Conservation (phyloP, 2,329 filamentous ascomycete genomes). For the Colletotrichum sp. region DNA sequence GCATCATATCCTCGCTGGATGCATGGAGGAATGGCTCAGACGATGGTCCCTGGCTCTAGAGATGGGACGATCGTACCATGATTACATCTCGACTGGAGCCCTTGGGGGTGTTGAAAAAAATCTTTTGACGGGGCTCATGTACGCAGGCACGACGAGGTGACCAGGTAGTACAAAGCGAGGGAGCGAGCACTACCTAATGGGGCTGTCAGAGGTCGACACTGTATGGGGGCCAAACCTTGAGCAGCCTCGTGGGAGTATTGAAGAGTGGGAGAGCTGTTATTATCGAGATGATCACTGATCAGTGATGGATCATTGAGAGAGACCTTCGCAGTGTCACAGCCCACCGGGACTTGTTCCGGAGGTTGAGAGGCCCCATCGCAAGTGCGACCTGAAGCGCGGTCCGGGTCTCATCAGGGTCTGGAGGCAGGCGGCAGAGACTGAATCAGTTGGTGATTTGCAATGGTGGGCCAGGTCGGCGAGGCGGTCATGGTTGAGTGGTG, state of each 20-base stretch:
- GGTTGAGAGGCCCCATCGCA: not conserved
- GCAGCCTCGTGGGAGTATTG: not conserved
- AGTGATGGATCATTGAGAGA: not conserved
- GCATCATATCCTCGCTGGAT: not conserved
- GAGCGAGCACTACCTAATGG: not conserved
- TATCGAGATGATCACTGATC: not conserved
- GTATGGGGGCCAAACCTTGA: not conserved
- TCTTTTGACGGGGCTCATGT: not conserved
- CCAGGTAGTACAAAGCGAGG: not conserved
- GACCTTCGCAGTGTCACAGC: not conserved
- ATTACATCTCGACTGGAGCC: slow-evolving; percentile 1
- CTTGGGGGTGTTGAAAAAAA: not conserved
- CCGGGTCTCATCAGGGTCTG: not conserved
- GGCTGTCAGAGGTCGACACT: not conserved
- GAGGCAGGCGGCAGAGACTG: not conserved
- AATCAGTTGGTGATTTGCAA: slow-evolving; percentile 13
- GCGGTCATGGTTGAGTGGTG: not conserved
- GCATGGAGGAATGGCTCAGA: not conserved
- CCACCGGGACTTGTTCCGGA: slow-evolving; percentile 8
- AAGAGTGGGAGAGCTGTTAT: not conserved
- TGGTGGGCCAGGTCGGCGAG: slow-evolving; percentile 7
- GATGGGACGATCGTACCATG: slow-evolving; percentile 13
- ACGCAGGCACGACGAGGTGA: no score
- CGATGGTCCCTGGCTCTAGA: not conserved
- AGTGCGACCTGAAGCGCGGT: not conserved